These are phyloP conservation scores for Epichloe brachyelytri DNA, from an alignment of 2,329 filamentous ascomycete species.

Conservation along the genomic window DNA sequence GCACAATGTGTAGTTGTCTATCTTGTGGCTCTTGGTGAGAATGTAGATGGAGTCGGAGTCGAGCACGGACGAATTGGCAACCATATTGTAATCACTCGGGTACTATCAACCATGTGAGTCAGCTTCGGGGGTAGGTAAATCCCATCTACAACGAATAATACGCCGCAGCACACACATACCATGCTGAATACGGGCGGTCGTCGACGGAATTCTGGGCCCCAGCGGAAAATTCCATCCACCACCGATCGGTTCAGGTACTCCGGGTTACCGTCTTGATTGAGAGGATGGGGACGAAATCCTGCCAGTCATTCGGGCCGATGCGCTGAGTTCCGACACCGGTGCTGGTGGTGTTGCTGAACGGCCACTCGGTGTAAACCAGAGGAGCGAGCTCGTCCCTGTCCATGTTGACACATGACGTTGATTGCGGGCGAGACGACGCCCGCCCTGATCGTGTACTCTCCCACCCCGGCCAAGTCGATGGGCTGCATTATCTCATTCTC, in stretches of 20 bases:
- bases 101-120: slow-evolving; percentile 19
- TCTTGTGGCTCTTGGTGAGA: slow-evolving; percentile 35
- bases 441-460: slow-evolving; percentile 54
- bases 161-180: slow-evolving; percentile 15
- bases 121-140: no score
- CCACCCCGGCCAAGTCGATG: slow-evolving; percentile 47
- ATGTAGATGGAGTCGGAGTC: slow-evolving; percentile 47
- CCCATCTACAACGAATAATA: no score
- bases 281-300: slow-evolving; percentile 22
- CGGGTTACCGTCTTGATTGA: slow-evolving; percentile 10
- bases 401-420: slow-evolving; percentile 58
- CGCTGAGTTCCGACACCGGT: slow-evolving; percentile 23
- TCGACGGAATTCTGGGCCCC: slow-evolving; percentile 40
- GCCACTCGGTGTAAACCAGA: slow-evolving; percentile 52
- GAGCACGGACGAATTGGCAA: slow-evolving; percentile 39
- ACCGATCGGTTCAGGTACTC: slow-evolving; percentile 41
- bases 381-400: slow-evolving; percentile 44
- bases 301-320: slow-evolving; percentile 20
- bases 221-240: slow-evolving; percentile 59
- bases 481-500: slow-evolving; percentile 60
- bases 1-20: slow-evolving; percentile 51
- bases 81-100: slow-evolving; percentile 53
- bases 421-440: slow-evolving; percentile 57
- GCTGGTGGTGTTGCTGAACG: slow-evolving; percentile 21
- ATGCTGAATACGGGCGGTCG: slow-evolving; percentile 39